Base-by-base conservation (phyloP, 495 filamentous ascomycete species). In the Daldinia caldariorum region DNA sequence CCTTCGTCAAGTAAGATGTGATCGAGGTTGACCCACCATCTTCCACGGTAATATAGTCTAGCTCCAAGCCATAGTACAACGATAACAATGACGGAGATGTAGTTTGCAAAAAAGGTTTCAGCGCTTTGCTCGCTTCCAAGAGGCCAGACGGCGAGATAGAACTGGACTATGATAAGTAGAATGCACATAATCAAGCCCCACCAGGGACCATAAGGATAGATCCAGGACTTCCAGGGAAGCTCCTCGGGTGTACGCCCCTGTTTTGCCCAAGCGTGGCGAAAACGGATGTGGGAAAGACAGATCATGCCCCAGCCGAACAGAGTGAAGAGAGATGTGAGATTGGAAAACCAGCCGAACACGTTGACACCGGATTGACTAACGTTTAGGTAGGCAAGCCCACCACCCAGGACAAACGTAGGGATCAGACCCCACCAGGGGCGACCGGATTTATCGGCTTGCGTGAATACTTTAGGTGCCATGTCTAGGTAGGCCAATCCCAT, bases 241-340 rank as follows among this genome's bases (percentile, higher is more conserved):
- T 82, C 80, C 10, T 79, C 76, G 0, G 75, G 7, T 5, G 79
- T 80, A 57, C 80, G 86, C 22, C 86, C 86, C 22, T 87, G 79
- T 35, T 75, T n/a, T 63, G 73, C 80, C 78, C 80, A 70, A 26
- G 80, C 89, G 12, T 66, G 67, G 14, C 89, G 87, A 83, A 90
- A 91, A 26, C 89, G 84, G 14, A 72, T 61, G 76, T 93, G 91
- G 3, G 91, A 86, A 14, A 92, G 73, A 77, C 87, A 90, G 74
- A 94, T 91, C 66, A 86, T 88, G 38, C 87, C 90, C 89, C 89
- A 94, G 50, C 88, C 88, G 79, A 93, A 93, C 63, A 94, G 84
- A 63, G 86, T 82, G 45, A 87, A 85, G 1, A 93, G 83, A 67
- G 89, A 91, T 4, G 90, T 91, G 10, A 94, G 78, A 31, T 89